phyloP scores from a whole-genome alignment of 2,329 filamentous ascomycete species.

The Penicillium sclerotiorum region DNA sequence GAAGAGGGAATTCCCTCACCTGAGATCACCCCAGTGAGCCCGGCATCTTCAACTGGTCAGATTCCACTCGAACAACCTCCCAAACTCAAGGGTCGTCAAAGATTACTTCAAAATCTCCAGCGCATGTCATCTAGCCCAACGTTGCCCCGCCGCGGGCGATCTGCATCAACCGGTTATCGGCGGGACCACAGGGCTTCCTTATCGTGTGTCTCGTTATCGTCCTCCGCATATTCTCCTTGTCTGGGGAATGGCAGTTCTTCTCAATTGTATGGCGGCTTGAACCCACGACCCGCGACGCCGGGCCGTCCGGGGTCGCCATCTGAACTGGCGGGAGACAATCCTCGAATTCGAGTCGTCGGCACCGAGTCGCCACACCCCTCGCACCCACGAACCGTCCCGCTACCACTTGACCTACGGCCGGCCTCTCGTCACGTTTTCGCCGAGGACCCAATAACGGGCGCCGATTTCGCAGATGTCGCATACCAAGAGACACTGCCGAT shows the following conservation, averaged over 20 bases:
- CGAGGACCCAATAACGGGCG: slow-evolving; percentile 15
- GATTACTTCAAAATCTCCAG: slow-evolving; percentile 72
- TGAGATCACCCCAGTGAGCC: slow-evolving; percentile 38
- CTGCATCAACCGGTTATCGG: slow-evolving; percentile 65
- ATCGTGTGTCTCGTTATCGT: slow-evolving; percentile 65
- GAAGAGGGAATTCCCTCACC: slow-evolving; percentile 36
- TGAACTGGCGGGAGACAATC: slow-evolving; percentile 55
- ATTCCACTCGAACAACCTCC: slow-evolving; percentile 46
- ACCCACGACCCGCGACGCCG: slow-evolving; percentile 58
- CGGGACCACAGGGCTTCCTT: slow-evolving; percentile 64
- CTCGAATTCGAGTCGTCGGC: slow-evolving; percentile 59
- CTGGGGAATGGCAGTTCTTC: slow-evolving; percentile 58
- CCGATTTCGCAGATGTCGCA: slow-evolving; percentile 23
- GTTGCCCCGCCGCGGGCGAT: slow-evolving; percentile 64
- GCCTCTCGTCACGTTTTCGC: slow-evolving; percentile 42
- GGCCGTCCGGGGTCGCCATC: slow-evolving; percentile 46
- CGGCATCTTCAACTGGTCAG: slow-evolving; percentile 36
- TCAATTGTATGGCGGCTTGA: slow-evolving; percentile 59
- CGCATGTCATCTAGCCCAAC: slow-evolving; percentile 81
- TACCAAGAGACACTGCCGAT: slow-evolving; percentile 31
- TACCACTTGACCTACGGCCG: slow-evolving; percentile 66
- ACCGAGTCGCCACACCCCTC: slow-evolving; percentile 45
- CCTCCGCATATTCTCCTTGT: slow-evolving; percentile 56
- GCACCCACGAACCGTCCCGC: slow-evolving; percentile 56
- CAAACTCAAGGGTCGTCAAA: slow-evolving; percentile 69